Evolutionary conservation across 2,329 filamentous ascomycete genomes (phyloP), one percentile per base, ranked within the genome.

Genomic region (Cadophora gregata): DNA sequence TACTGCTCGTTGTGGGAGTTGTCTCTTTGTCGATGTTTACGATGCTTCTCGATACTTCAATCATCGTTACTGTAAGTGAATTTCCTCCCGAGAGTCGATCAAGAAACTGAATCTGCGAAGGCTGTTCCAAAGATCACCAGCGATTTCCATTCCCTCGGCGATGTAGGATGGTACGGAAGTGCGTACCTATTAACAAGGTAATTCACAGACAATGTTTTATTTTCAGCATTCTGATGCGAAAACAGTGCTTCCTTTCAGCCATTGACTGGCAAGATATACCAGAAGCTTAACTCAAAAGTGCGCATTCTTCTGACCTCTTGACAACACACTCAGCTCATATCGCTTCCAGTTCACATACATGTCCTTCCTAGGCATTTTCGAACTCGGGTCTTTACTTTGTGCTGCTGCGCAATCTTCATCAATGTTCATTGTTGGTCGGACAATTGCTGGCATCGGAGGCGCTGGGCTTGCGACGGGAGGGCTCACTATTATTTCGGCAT

Each of bases 141-240:
- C 55, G 78, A 82, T 24, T 83, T 85, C 73, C 80, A 85, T 64
- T 81, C 82, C 14, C 76, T 86, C 0, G 73, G 77, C 2, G 84
- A 87, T 69, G 81, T 87, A 16, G 85, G 84, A 45, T 87, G 85
- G 85, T 87, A 87, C 71, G 82, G 81, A 3, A 81, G 80, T 59
- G 80, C 82, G 24, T 85, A 84, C 70, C 80, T 81, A 38, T 77
- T 86, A 45, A 75, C 81, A 4, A 69, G 61, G 67, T 69, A 64
- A 48, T 47, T 38, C 45, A 24, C 16, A 9, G 16, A 8, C 6
- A 1, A 42, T 6, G 10, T 19, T 7, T 19, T 10, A 21, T 24
- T 3, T 12, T 21, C 4, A n/a, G 21, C 5, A 33, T 6, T 33
- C 58, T 47, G 5, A 53, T 36, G 24, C 16, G 24, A 31, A 7